Conservation (phyloP, 2,329 filamentous ascomycete species). For the Blastomyces gilchristii region DNA sequence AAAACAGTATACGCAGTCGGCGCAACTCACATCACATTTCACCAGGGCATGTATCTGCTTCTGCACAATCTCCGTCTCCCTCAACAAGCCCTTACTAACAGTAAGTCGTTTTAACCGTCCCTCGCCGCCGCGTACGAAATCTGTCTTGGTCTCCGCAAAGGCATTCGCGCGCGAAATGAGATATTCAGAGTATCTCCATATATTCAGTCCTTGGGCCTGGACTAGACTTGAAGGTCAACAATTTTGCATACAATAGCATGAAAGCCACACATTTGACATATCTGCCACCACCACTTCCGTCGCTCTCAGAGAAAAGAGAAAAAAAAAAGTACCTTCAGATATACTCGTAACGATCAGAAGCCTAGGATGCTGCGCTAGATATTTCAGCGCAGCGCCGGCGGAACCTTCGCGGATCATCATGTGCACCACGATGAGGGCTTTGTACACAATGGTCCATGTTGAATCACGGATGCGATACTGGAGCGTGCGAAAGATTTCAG, state of each 20-base stretch:
- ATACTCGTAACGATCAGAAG: slow-evolving; percentile 82
- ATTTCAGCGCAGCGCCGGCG: slow-evolving; percentile 75
- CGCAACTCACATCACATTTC: slow-evolving; percentile 68
- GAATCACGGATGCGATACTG: slow-evolving; percentile 84
- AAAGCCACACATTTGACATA: neutral
- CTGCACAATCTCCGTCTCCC: slow-evolving; percentile 87
- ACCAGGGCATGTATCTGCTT: slow-evolving; percentile 74
- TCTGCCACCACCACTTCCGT: neutral
- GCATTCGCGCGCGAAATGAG: slow-evolving; percentile 71
- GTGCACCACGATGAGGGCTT: slow-evolving; percentile 88
- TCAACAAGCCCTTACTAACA: slow-evolving; percentile 81
- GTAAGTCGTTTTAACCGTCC: slow-evolving; percentile 72
- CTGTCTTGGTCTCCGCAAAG: slow-evolving; percentile 72
- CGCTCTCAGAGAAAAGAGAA: neutral
- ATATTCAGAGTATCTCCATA: slow-evolving; percentile 83
- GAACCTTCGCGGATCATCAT: slow-evolving; percentile 96
- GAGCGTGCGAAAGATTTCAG: slow-evolving; percentile 86
- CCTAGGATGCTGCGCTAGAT: slow-evolving; percentile 70
- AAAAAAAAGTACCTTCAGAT: slow-evolving; percentile 62
- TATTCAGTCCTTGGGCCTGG: slow-evolving; percentile 90
- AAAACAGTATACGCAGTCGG: neutral
- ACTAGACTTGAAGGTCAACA: slow-evolving; percentile 48
- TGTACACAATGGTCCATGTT: slow-evolving; percentile 99
- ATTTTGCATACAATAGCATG: neutral
- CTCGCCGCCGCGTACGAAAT: slow-evolving; percentile 79